Base-by-base conservation (phyloP, 169 alveolate species). In the Plasmodium inui region DNA sequence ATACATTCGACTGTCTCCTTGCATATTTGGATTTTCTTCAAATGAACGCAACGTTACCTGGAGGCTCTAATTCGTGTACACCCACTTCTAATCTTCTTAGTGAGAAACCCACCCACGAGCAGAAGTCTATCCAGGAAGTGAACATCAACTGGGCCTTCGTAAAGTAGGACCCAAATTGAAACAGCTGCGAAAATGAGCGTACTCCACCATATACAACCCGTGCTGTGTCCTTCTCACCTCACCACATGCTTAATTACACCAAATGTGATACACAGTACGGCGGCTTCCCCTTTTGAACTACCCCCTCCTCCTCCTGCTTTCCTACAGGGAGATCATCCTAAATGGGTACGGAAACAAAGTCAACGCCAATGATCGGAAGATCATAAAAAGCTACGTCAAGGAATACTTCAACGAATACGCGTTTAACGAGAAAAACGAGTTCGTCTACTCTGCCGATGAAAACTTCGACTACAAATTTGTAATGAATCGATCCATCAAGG, bases 331-430 rank as follows among this genome's bases (percentile, higher is more conserved):
- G 17, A 89, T 89, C 7, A 89, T 89, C 76, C 82, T 89, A 41
- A 89, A 89, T 19, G 89, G 71, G 82, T 89, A 89, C 73, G 86
- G 90, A 17, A 89, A 67, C 28, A 89, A 78, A 39, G 89, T 80
- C 39, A 30, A 28, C 46, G 28, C 73, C 74, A 22, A 34, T 2
- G 94, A 89, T 44, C 61, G 94, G 17, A 89, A 61, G 10, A 89
- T 89, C n/a, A 44, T 89, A 89, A 89, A 89, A 44, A 89, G 94
- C 32, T 89, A 89, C 26, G 34, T 89, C 28, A 78, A 79, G 50
- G 94, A 89, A 89, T 89, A 89, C 22, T 89, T 89, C 82, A 89
- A 89, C 46, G 94, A 89, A 32, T 89, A 89, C 50, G 55, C 90
- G 30, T 89, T 89, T 89, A 89, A 89, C 37, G 94, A 89, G 55